These are phyloP conservation scores for Pichia scutulata DNA, from an alignment of 805 yeast species.

Conservation along the genomic window DNA sequence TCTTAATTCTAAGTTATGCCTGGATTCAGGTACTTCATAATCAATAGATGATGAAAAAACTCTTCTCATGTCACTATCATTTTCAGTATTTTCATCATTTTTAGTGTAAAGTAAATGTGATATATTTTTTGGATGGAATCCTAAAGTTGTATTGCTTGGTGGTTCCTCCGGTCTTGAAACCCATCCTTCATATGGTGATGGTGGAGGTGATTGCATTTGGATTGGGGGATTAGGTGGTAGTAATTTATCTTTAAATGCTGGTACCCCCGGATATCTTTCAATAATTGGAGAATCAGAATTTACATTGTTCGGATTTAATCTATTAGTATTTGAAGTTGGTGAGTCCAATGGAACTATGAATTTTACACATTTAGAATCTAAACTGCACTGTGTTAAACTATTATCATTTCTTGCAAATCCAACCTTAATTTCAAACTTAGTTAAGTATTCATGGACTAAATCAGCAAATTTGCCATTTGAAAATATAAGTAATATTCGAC, in stretches of 20 bases:
- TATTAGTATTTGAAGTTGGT: neutral
- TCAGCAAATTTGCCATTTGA: slow-evolving; percentile 12
- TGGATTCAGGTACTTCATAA: slow-evolving; percentile 2
- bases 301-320: neutral
- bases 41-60: slow-evolving; percentile 10
- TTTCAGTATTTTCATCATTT: neutral
- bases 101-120: slow-evolving; percentile 23
- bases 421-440: slow-evolving; percentile 16
- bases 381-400: neutral
- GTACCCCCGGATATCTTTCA: slow-evolving; percentile 6
- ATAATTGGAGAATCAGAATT: neutral
- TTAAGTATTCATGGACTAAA: slow-evolving; percentile 12
- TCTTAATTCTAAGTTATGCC: slow-evolving; percentile 1
- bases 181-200: slow-evolving; percentile 30
- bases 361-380: neutral
- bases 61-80: slow-evolving; percentile 1
- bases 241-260: slow-evolving; percentile 5
- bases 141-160: slow-evolving; percentile 24
- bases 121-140: slow-evolving; percentile 24
- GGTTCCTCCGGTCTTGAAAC: slow-evolving; percentile 26
- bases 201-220: slow-evolving; percentile 30
- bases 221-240: slow-evolving; percentile 23
- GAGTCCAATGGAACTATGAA: neutral
- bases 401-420: slow-evolving; percentile 19
- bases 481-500: slow-evolving; percentile 23